Base-by-base conservation (phyloP, 2,329 filamentous ascomycete species). In the Chrysoporthe austroafricana region DNA sequence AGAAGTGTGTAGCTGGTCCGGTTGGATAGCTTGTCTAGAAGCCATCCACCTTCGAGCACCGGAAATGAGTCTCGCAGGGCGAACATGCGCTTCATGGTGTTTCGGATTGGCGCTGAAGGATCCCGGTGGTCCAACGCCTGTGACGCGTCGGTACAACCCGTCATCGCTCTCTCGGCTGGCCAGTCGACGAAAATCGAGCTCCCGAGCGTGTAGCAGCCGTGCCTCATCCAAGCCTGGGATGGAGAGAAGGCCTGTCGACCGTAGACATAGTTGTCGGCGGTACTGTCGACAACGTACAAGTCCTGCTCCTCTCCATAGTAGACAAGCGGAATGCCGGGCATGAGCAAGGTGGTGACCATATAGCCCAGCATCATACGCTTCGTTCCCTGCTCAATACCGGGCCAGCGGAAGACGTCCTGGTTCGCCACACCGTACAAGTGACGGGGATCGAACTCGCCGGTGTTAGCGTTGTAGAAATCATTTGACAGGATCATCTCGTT, bases 331-430 rank as follows among this genome's bases (percentile, higher is more conserved):
- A 88, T 87, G 18, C 88, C 88, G 1, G 88, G 88, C 74, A 90
- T 80, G 59, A 87, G 78, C 62, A 90, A 73, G 0, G 86, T 87
- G 1, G 85, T 86, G 57, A 90, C 81, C 72, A 87, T 89, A 18
- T 85, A 79, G 5, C 82, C 88, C 4, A 90, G 76, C 7, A 89
- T 77, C 73, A 87, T 84, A 57, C 85, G 81, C 72, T 88, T 80
- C 0, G 85, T 84, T 4, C 88, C 88, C 67, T 86, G 82, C 48
- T 80, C 78, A 34, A 90, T 79, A 11, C 85, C 82, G 9, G 87
- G 87, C 88, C 88, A 90, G 46, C 87, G 82, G 72, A 90, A 87
- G 8, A 90, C 86, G 73, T 90, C 88, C 76, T 90, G 88, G 72
- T 90, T 90, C 7, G 87, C 88, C 2, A 84, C 83, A 61, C 88